phyloP scores from a whole-genome alignment of 2,329 filamentous ascomycete genomes.

The Aureobasidium sp. region DNA sequence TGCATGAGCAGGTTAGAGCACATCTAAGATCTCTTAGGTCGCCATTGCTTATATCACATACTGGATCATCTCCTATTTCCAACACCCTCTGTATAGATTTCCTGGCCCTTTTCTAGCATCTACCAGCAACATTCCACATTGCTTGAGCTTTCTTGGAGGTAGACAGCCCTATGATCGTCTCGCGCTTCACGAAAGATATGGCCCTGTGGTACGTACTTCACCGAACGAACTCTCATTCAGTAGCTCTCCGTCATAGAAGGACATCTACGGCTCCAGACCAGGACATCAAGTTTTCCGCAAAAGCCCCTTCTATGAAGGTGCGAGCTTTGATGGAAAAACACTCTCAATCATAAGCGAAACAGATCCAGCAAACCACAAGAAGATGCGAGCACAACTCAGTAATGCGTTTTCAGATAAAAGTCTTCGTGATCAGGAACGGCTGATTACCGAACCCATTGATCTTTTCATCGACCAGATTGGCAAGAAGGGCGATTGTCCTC shows the following conservation, averaged over 20 bases:
- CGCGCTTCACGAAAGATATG: not conserved
- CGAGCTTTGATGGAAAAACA: not conserved
- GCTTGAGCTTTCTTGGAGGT: not conserved
- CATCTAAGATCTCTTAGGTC: not conserved
- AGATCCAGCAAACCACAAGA: not conserved
- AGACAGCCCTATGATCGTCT: not conserved
- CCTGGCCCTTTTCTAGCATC: slow-evolving; percentile 14
- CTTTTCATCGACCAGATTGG: not conserved
- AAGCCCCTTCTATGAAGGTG: not conserved
- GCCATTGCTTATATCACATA: not conserved
- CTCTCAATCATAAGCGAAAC: not conserved
- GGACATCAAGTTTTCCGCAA: not conserved
- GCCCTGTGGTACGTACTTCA: not conserved
- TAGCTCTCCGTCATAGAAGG: not conserved
- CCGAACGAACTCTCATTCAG: not conserved
- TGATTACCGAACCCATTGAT: not conserved
- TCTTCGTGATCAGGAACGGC: not conserved
- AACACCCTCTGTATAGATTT: not conserved
- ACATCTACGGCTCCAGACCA: not conserved
- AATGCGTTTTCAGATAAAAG: not conserved
- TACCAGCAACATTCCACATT: not conserved
- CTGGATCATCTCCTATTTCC: not conserved
- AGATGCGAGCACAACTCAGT: not conserved
- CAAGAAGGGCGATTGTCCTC: not conserved
- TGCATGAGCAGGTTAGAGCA: not conserved